These are phyloP conservation scores for Leucosporidium scottii DNA, from an alignment of 768 basidiomycete genomes.

Conservation along the genomic window DNA sequence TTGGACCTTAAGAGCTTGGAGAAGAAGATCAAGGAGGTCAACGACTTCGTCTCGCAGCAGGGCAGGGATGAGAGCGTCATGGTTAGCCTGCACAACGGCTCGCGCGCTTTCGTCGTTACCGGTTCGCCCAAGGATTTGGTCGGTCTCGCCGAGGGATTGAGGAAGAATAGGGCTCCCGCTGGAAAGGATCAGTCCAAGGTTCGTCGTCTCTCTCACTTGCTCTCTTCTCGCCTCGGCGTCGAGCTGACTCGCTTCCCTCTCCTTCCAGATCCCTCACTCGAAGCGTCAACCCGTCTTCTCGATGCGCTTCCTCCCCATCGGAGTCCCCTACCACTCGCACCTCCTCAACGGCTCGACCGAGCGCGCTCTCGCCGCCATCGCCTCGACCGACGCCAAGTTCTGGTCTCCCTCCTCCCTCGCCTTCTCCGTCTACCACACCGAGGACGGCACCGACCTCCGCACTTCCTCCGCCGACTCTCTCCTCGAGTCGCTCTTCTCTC, in stretches of 20 bases:
- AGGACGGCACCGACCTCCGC: conserved; percentile 84
- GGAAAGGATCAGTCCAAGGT: conserved; percentile 87
- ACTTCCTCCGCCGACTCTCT: conserved; percentile 55
- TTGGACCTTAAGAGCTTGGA: conserved; percentile 63
- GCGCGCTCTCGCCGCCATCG: conserved; percentile 66
- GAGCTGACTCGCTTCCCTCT: background rate
- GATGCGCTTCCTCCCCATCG: conserved; percentile 87
- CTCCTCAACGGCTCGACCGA: conserved; percentile 71
- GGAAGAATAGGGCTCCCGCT: conserved; percentile 78
- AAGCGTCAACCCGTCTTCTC: conserved; percentile 91
- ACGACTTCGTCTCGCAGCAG: conserved; percentile 62
- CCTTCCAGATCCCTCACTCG: conserved; percentile 60
- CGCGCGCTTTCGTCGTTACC: conserved; percentile 83
- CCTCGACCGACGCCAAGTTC: conserved; percentile 53
- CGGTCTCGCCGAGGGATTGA: conserved; percentile 81
- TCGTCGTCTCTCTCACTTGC: background rate
- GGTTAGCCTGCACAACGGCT: conserved; percentile 88
- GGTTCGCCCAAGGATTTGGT: conserved; percentile 86
- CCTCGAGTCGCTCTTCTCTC: conserved; percentile 80
- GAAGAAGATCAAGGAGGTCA: conserved; percentile 75
- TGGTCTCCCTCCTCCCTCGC: conserved; percentile 54
- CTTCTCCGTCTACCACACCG: conserved; percentile 86
- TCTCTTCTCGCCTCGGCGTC: background rate
- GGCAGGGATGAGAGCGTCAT: conserved; percentile 56
- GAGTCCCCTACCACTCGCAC: conserved; percentile 88